Conservation (phyloP, 495 filamentous ascomycete species). For the Penicillium subrubescens region DNA sequence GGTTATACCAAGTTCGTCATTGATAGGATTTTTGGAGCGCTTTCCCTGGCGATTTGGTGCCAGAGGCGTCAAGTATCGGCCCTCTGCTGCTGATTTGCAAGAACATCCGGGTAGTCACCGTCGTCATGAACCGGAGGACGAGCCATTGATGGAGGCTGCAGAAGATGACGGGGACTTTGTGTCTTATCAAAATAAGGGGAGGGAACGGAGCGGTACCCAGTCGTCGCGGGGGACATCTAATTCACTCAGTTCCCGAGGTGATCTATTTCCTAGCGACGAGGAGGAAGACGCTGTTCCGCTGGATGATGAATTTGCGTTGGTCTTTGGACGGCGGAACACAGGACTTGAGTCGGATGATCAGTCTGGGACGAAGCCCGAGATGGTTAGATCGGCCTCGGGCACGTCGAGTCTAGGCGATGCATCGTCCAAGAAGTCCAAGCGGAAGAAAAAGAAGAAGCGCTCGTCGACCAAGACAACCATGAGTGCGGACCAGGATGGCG, state of each 20-base stretch:
- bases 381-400: slow-evolving; percentile 59
- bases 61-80: slow-evolving; percentile 78
- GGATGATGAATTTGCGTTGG: slow-evolving; percentile 89
- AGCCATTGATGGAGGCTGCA: slow-evolving; percentile 70
- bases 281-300: slow-evolving; percentile 89
- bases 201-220: slow-evolving; percentile 77
- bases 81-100: slow-evolving; percentile 85
- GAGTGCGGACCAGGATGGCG: slow-evolving; percentile 25
- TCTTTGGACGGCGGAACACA: slow-evolving; percentile 67
- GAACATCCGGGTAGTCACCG: slow-evolving; percentile 72
- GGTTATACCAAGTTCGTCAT: slow-evolving; percentile 83
- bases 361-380: slow-evolving; percentile 68
- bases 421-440: slow-evolving; percentile 50
- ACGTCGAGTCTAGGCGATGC: slow-evolving; percentile 53
- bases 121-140: slow-evolving; percentile 57
- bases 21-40: slow-evolving; percentile 81
- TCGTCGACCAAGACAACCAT: slow-evolving; percentile 29
- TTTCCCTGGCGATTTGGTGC: slow-evolving; percentile 87
- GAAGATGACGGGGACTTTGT: slow-evolving; percentile 45
- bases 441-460: slow-evolving; percentile 39
- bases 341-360: slow-evolving; percentile 65
- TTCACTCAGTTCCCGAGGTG: slow-evolving; percentile 88
- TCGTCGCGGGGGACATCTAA: slow-evolving; percentile 84
- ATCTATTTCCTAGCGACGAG: slow-evolving; percentile 93
- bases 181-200: slow-evolving; percentile 43